Evolutionary conservation across 2,329 filamentous ascomycete genomes (phyloP).

Genomic region (Pleoardoris graminearum): DNA sequence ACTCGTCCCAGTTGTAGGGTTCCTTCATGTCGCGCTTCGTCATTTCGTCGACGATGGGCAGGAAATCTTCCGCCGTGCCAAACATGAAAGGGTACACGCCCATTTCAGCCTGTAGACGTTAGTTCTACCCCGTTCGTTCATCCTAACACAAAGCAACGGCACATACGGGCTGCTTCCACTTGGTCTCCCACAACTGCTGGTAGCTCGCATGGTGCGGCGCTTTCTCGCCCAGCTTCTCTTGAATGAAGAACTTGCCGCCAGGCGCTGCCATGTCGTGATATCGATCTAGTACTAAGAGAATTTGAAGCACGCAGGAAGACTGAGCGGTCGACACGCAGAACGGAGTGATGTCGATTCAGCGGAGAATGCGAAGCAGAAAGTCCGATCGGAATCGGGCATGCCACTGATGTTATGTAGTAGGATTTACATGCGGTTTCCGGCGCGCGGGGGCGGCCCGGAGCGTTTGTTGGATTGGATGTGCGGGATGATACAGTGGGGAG

Average conservation of each 20-base stretch:
- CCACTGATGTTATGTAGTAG: too few species aligned
- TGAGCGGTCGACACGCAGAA: too few species aligned
- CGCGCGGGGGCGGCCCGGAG: too few species aligned
- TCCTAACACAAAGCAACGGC: background rate
- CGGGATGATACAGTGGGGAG: too few species aligned
- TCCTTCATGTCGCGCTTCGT: slow-evolving; percentile 66
- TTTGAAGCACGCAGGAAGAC: too few species aligned
- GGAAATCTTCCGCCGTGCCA: slow-evolving; percentile 68
- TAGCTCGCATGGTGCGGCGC: slow-evolving; percentile 54
- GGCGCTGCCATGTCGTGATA: slow-evolving; percentile 53
- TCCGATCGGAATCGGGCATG: too few species aligned
- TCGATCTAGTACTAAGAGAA: too few species aligned
- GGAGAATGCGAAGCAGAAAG: too few species aligned
- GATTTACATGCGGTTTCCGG: too few species aligned
- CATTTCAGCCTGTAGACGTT: slow-evolving; percentile 47
- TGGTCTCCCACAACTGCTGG: slow-evolving; percentile 67
- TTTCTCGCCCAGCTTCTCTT: slow-evolving; percentile 48
- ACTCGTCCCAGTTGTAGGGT: slow-evolving; percentile 63
- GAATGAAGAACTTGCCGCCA: slow-evolving; percentile 51
- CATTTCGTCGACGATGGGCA: slow-evolving; percentile 67
- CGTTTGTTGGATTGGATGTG: too few species aligned
- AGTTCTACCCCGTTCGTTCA: background rate
- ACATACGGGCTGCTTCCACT: slow-evolving; percentile 70
- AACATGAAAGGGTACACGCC: slow-evolving; percentile 77
- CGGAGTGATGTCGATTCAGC: too few species aligned